Conservation (phyloP, 805 yeast genomes). For the Blastobotrys robertii region DNA sequence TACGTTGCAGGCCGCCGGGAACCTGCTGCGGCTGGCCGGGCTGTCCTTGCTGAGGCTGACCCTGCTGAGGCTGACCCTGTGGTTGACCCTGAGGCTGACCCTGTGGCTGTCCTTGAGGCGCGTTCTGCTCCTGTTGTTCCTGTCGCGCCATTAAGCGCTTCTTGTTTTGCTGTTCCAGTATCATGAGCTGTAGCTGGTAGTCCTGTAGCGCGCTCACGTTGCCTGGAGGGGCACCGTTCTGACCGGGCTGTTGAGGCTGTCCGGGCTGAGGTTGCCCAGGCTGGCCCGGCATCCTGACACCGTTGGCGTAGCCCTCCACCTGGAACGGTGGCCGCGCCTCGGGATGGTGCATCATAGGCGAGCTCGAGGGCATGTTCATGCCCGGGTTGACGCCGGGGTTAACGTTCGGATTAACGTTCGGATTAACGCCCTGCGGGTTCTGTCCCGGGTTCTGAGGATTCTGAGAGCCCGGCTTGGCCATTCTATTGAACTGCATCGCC, state of each 20-base stretch:
- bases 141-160: conserved; percentile 41
- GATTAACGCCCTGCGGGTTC: background rate
- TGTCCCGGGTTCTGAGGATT: background rate
- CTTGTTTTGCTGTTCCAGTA: conserved; percentile 68
- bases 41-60: conserved; percentile 10
- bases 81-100: conserved; percentile 17
- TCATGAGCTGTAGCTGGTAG: conserved; percentile 69
- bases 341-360: conserved; percentile 5
- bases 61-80: conserved; percentile 17
- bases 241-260: conserved; percentile 16
- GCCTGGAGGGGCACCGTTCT: conserved; percentile 25
- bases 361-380: background rate
- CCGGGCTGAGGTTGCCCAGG: conserved; percentile 17
- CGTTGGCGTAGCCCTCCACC: conserved; percentile 12
- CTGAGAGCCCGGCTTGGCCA: conserved; percentile 1
- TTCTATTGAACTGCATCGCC: conserved; percentile 4
- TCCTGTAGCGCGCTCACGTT: conserved; percentile 58
- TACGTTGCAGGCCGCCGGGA: conserved; percentile 2
- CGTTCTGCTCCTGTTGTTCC: conserved; percentile 20
- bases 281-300: conserved; percentile 23
- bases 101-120: conserved; percentile 7
- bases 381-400: too few relatives aligned
- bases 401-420: too few relatives aligned
- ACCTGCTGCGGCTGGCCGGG: conserved; percentile 7
- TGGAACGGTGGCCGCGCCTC: conserved; percentile 13